Percentiles rank a stretch among this genome's conserved stretches.
Conservation (phyloP, 371 early-diverging fungal species). For the Dentiscutata heterogama region DNA sequence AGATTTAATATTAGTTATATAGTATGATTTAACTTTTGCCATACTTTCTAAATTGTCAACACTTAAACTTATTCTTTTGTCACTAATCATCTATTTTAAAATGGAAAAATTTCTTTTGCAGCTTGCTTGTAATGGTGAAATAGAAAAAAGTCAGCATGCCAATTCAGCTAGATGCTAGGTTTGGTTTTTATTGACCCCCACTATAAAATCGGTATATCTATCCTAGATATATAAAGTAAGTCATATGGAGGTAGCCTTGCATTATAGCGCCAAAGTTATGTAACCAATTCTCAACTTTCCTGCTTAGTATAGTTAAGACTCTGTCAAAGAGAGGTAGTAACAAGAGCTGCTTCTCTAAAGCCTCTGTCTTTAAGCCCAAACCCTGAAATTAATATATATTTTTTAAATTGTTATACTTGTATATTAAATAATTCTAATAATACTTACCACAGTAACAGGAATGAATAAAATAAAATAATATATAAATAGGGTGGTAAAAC, state of each 20-base stretch:
- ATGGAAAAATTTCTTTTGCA: slow-evolving; percentile 13
- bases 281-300: background rate
- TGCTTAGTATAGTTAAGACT: background rate
- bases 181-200: background rate
- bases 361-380: background rate
- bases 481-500: background rate
- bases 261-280: background rate
- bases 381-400: background rate
- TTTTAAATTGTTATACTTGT: no score
- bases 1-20: no score
- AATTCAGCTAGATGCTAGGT: background rate
- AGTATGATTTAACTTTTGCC: no score
- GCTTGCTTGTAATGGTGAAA: background rate
- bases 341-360: background rate
- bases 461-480: background rate
- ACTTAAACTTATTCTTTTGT: background rate
- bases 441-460: background rate
- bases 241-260: background rate
- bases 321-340: background rate
- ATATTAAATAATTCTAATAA: background rate
- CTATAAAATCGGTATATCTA: background rate
- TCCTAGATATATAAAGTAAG: background rate
- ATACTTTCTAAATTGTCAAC: no score
- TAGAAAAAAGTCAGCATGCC: slow-evolving; percentile 3
- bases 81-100: background rate